Percentiles rank a stretch among this genome's conserved stretches.
Conservation (phyloP, 2,329 filamentous ascomycete genomes). For the Ophiostoma himal-ulmi region DNA sequence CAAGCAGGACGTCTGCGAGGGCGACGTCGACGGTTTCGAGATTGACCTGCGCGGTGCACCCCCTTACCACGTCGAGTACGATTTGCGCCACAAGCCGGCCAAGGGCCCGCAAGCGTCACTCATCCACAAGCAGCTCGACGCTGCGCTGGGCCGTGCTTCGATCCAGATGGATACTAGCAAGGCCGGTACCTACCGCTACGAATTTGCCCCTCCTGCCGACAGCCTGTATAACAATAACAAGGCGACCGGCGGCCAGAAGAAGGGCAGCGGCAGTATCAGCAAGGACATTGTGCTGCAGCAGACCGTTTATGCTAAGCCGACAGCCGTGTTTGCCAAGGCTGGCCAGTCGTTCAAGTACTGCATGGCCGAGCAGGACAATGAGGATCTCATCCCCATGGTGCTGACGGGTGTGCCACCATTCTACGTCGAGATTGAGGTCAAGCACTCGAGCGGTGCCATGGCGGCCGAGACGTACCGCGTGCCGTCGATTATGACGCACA, state of each 20-base stretch:
- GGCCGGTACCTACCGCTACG: constrained; percentile 79
- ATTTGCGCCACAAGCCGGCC: constrained; percentile 62
- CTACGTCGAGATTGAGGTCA: constrained; percentile 84
- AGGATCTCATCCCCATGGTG: constrained; percentile 82
- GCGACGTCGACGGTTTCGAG: constrained; percentile 85
- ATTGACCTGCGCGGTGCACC: constrained; percentile 61
- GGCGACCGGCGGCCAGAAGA: neutral
- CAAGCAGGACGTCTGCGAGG: constrained; percentile 85
- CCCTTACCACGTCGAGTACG: constrained; percentile 78
- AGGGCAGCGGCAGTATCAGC: neutral
- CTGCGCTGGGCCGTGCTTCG: constrained; percentile 67
- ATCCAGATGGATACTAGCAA: constrained; percentile 81
- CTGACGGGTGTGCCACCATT: constrained; percentile 79
- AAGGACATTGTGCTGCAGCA: constrained; percentile 67
- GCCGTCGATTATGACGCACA: constrained; percentile 67
- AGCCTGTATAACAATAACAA: constrained; percentile 74
- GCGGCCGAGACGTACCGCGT: constrained; percentile 78
- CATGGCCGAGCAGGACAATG: constrained; percentile 71
- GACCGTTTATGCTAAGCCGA: constrained; percentile 75
- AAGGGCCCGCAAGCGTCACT: constrained; percentile 45
- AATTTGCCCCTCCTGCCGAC: constrained; percentile 76
- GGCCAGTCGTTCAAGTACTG: constrained; percentile 96
- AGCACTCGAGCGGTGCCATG: constrained; percentile 74
- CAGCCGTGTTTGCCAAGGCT: constrained; percentile 74
- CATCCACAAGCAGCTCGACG: constrained; percentile 67